A percentile compares a stretch with the other conserved stretches of the same genome.
Evolutionary conservation across 2,329 filamentous ascomycete species (phyloP).

Genomic region (Cercospora beticola): DNA sequence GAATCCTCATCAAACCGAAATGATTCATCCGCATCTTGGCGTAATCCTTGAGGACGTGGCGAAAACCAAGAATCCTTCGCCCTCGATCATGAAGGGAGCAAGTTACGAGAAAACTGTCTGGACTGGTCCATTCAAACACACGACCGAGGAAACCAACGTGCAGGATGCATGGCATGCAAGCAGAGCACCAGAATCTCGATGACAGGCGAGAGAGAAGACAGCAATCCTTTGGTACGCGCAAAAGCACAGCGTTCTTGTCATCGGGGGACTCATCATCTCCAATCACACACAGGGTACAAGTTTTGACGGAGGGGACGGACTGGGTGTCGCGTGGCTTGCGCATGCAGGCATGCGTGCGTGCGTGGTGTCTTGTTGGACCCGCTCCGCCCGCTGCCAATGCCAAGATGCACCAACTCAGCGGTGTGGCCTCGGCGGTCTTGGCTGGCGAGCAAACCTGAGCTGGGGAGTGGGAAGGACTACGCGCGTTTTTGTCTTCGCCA

Average conservation of each 20-base stretch:
- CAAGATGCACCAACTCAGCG: conserved; percentile 18
- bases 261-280: neutral
- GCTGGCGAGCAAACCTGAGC: neutral
- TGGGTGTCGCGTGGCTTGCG: conserved; percentile 15
- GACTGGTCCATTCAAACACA: neutral
- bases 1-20: neutral
- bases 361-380: neutral
- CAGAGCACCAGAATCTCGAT: neutral
- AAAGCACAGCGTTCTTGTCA: neutral
- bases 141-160: neutral
- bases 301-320: neutral
- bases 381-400: neutral
- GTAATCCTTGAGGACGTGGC: neutral
- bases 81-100: neutral
- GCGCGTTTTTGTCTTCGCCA: neutral
- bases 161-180: neutral
- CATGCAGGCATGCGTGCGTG: neutral
- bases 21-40: neutral
- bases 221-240: neutral
- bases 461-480: neutral
- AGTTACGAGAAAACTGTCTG: neutral
- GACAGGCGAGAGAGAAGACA: neutral
- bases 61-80: neutral
- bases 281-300: neutral
- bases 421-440: conserved; percentile 20